phyloP scores from a whole-genome alignment of 768 basidiomycete genomes.

The button mushroom (Agaricus bisporus) region DNA sequence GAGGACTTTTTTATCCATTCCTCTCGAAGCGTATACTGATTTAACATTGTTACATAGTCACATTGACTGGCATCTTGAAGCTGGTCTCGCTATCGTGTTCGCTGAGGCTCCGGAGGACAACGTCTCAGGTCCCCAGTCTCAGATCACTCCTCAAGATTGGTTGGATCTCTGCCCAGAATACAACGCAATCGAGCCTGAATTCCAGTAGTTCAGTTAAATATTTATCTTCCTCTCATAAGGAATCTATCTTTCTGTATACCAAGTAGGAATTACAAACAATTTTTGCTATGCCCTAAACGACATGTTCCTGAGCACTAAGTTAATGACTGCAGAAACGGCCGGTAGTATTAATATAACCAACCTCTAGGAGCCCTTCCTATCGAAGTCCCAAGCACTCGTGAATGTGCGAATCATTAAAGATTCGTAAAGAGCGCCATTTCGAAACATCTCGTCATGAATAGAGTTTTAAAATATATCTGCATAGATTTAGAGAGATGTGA shows the following conservation, averaged over 20 bases:
- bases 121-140: conserved; percentile 15
- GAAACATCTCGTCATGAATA: no score
- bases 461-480: no score
- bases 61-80: conserved; percentile 32
- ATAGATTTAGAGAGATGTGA: no score
- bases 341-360: no score
- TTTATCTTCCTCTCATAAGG: no score
- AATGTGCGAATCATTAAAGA: no score
- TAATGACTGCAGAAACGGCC: no score
- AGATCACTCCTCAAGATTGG: conserved; percentile 19
- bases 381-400: no score
- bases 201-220: not conserved
- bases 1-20: conserved; percentile 17
- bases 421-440: no score
- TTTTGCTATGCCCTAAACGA: not conserved
- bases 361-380: no score
- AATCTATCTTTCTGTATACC: not conserved
- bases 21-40: conserved; percentile 11
- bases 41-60: conserved; percentile 15
- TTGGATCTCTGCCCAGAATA: conserved; percentile 25
- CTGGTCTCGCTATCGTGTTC: conserved; percentile 32
- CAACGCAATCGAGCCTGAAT: conserved; percentile 12
- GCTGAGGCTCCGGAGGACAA: conserved; percentile 23
- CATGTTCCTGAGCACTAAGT: no score
- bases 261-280: not conserved